phyloP scores from a whole-genome alignment of 179 eudicot species.

The Actinidia arguta region DNA sequence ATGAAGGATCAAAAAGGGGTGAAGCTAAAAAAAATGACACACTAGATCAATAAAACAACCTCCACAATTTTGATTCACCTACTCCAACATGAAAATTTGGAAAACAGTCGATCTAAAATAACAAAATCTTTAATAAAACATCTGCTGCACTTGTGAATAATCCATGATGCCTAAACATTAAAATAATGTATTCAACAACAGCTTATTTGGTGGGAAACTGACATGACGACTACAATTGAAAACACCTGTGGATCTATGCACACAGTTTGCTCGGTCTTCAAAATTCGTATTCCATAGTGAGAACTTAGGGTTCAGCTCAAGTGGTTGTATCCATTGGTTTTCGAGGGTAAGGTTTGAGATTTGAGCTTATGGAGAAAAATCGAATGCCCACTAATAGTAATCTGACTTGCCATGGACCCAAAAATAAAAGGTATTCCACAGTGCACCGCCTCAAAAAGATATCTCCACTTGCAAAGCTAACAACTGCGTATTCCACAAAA shows the following conservation, averaged over 20 bases:
- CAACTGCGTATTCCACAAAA: background rate
- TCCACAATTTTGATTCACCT: background rate
- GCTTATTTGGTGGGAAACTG: too few species aligned
- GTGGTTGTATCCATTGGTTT: too few species aligned
- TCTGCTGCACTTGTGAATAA: background rate
- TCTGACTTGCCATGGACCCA: background rate
- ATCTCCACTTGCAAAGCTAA: background rate
- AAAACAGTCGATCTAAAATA: background rate
- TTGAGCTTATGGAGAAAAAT: too few species aligned
- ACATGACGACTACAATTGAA: background rate
- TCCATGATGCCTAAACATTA: background rate
- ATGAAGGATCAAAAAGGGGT: background rate
- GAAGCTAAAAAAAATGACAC: background rate
- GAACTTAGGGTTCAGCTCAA: too few species aligned
- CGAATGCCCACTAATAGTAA: too few species aligned
- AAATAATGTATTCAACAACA: too few species aligned
- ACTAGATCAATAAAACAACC: background rate
- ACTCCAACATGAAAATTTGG: background rate
- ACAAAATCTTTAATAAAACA: background rate
- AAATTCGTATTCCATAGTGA: background rate
- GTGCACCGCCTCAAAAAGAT: background rate
- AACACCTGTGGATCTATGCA: background rate
- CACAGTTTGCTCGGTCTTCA: background rate
- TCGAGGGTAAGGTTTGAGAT: too few species aligned
- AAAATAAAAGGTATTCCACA: background rate